phyloP scores from a whole-genome alignment of 129 eudicot genomes.

The Flaveria ramosissima region DNA sequence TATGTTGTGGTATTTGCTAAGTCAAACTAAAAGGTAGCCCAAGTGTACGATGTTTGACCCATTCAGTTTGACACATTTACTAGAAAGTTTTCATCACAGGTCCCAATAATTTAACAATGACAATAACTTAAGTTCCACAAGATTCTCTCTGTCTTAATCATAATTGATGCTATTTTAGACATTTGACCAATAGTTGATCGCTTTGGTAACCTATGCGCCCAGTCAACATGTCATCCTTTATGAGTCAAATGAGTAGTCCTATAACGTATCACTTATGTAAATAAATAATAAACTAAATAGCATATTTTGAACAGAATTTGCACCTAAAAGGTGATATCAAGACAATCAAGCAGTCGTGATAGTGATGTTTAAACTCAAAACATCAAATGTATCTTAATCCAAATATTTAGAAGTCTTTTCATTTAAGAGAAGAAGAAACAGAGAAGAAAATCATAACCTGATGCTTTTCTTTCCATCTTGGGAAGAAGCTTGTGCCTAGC shows the following conservation, averaged over 20 bases:
- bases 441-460: slow-evolving; percentile 47
- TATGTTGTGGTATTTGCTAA: neutral
- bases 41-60: neutral
- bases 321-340: neutral
- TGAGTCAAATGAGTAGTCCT: neutral
- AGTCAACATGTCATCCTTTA: neutral
- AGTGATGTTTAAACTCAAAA: neutral
- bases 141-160: neutral
- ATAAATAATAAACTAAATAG: neutral
- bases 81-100: neutral
- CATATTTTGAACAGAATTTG: neutral
- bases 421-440: neutral
- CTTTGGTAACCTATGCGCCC: neutral
- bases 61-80: neutral
- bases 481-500: slow-evolving; percentile 82
- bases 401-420: neutral
- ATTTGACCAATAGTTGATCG: neutral
- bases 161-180: neutral
- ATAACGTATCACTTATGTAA: neutral
- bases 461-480: slow-evolving; percentile 96
- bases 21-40: neutral
- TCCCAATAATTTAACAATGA: neutral
- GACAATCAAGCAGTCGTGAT: neutral
- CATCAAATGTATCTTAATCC: neutral
- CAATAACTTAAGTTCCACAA: neutral